Percentiles rank a stretch among this genome's conserved stretches.
Conservation (phyloP, 208 protist genomes). For the Acanthamoeba lenticulata region DNA sequence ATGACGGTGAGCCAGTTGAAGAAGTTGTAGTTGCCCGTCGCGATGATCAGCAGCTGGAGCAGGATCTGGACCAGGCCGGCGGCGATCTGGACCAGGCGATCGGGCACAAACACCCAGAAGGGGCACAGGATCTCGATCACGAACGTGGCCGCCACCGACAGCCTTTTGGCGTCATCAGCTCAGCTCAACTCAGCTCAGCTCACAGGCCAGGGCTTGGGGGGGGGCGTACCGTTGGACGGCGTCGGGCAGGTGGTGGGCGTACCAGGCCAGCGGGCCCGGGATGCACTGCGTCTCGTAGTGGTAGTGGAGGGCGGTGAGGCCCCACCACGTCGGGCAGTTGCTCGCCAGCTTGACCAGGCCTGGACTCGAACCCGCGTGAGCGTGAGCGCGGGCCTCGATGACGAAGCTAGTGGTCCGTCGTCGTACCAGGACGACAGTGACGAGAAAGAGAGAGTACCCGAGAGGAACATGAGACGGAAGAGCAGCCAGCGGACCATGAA, state of each 20-base stretch:
- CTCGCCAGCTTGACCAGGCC: conserved; percentile 69
- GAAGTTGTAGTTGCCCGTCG: conserved; percentile 83
- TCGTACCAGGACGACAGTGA: neutral
- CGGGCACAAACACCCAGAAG: conserved; percentile 72
- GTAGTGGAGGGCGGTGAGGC: conserved; percentile 77
- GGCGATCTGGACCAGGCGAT: conserved; percentile 24
- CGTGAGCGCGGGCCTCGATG: neutral
- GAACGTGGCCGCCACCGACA: conserved; percentile 37
- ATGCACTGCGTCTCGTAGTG: conserved; percentile 83
- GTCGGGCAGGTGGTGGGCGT: conserved; percentile 74
- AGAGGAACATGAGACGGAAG: conserved; percentile 71
- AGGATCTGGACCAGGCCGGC: conserved; percentile 65
- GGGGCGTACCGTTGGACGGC: conserved; percentile 46
- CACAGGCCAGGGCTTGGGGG: conserved; percentile 24
- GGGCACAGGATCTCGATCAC: conserved; percentile 67
- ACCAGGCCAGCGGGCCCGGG: conserved; percentile 76
- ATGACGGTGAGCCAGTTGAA: conserved; percentile 83
- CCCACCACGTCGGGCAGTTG: conserved; percentile 74
- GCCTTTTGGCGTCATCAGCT: neutral
- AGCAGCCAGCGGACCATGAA: conserved; percentile 67
- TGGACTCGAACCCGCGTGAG: neutral
- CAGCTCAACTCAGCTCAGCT: conserved; percentile 52
- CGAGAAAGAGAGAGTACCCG: neutral
- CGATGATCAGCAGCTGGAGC: conserved; percentile 71
- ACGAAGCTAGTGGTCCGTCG: no score